phyloP scores from a whole-genome alignment of 2,329 filamentous ascomycete genomes.

The Plectosphaerella plurivora region DNA sequence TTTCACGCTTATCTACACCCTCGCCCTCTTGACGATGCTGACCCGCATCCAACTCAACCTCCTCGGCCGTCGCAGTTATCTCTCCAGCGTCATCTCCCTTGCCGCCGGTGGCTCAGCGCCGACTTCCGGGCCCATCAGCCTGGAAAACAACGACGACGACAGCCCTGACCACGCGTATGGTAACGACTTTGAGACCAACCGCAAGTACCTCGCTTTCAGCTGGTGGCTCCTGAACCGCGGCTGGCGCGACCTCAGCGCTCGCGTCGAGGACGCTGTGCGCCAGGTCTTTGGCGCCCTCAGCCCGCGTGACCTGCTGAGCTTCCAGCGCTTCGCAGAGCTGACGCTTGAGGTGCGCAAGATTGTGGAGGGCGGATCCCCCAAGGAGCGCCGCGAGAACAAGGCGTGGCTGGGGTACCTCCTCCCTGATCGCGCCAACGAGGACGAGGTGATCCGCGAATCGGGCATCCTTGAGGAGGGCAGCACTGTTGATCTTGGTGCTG shows the following conservation, averaged over 20 bases:
- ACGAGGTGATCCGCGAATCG: slow-evolving; percentile 78
- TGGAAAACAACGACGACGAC: slow-evolving; percentile 93
- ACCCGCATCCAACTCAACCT: slow-evolving; percentile 96
- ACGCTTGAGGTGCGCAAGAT: slow-evolving; percentile 79
- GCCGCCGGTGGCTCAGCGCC: slow-evolving; percentile 70
- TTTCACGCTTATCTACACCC: slow-evolving; percentile 87
- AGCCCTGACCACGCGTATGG: slow-evolving; percentile 77
- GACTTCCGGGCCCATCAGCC: slow-evolving; percentile 58
- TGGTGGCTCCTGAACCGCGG: slow-evolving; percentile 96
- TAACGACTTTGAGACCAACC: slow-evolving; percentile 93
- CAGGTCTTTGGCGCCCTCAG: slow-evolving; percentile 87
- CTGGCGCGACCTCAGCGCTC: slow-evolving; percentile 76
- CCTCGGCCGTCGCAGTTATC: slow-evolving; percentile 88
- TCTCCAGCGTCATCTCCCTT: slow-evolving; percentile 89
- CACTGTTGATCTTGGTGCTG: slow-evolving; percentile 25
- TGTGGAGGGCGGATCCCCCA: slow-evolving; percentile 62
- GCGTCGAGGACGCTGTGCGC: slow-evolving; percentile 80
- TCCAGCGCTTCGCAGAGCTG: slow-evolving; percentile 74
- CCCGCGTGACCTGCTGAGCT: slow-evolving; percentile 80
- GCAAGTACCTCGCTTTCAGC: slow-evolving; percentile 91
- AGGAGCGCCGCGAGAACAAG: slow-evolving; percentile 31
- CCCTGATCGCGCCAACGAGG: slow-evolving; percentile 73
- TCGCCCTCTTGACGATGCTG: slow-evolving; percentile 83
- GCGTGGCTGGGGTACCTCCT: slow-evolving; percentile 84
- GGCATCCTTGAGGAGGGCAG: slow-evolving; percentile 55